Base-by-base conservation (phyloP, 192 early-diverging fungal species). In the Entophlyctis luteolus region DNA sequence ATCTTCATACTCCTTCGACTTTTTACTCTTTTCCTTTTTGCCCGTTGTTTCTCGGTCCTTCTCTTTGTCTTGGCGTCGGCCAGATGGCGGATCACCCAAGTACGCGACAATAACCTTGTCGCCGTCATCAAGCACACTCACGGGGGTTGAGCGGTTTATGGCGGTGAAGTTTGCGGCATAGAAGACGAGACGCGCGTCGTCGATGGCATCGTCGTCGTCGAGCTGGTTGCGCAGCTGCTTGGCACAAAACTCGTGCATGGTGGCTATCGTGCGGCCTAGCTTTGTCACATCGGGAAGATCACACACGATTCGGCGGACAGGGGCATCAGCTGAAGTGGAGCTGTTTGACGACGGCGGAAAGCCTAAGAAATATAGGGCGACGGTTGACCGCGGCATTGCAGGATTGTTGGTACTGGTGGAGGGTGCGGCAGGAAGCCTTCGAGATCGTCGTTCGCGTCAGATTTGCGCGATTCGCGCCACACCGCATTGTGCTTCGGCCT, bases 101-200 rank as follows among this genome's bases (percentile, higher is more conserved):
- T 32, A 63, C 42, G 60, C 60, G 28, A 63, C 60, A 28, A 63
- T 63, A 63, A 63, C 50, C 60, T 63, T 63, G 47, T 63, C 60
- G 10, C 60, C 60, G 35, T 63, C 60, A 46, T 63, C 60, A 16
- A 63, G 32, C 28, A 63, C 60, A 28, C 39, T 49, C 4, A 63
- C 60, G 25, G 60, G 60, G 0, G 60, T 63, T 31, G 60, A 50
- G 20, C 50, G 48, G 60, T 49, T 49, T 45, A 63, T 63, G 27
- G 47, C 46, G 20, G 60, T 63, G 31, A 63, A 63, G 32, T 63
- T 63, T 12, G 16, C 22, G 47, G 60, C 60, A 34, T 63, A 63
- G 48, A 63, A 63, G 10, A 48, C 50, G 28, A 47, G 16, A n/a
- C 60, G 42, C 42, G 42, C n/a, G 16, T 22, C 46, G 60, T 63